A percentile compares a stretch with the other conserved stretches of the same genome.
Evolutionary conservation across 352 stramenopile species (phyloP).

Genomic region (Globisporangium cederbergense): DNA sequence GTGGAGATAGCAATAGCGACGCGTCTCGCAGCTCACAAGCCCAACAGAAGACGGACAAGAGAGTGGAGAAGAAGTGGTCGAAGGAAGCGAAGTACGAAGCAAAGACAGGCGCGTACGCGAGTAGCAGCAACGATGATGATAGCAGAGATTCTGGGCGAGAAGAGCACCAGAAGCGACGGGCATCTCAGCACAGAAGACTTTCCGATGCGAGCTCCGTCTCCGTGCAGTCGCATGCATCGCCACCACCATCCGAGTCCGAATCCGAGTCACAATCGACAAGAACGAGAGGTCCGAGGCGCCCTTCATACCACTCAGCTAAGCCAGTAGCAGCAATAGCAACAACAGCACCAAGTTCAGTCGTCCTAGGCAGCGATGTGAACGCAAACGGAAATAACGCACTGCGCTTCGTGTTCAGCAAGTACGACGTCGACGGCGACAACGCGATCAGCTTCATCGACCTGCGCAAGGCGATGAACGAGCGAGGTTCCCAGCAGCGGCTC

Average conservation of each 20-base stretch:
- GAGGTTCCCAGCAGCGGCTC: conserved; percentile 13
- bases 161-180: not conserved
- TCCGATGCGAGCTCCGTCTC: not conserved
- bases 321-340: not conserved
- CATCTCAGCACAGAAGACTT: not conserved
- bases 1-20: not conserved
- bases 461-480: conserved; percentile 28
- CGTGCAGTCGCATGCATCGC: not conserved
- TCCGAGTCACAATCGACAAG: not conserved
- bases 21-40: not conserved
- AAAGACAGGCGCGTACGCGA: not conserved
- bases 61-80: not conserved
- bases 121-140: not conserved
- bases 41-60: conserved; percentile 4
- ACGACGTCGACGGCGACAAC: conserved; percentile 47
- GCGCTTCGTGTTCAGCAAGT: conserved; percentile 38
- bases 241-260: not conserved
- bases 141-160: not conserved
- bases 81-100: not conserved
- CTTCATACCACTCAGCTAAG: not conserved
- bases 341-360: not conserved
- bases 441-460: conserved; percentile 50
- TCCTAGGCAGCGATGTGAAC: not conserved
- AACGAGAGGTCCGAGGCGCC: not conserved
- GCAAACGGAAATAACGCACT: conserved; percentile 16